A percentile compares a stretch with the other conserved stretches of the same genome.
Conservation (phyloP, 345 rosid genomes). For the Salix viminalis region DNA sequence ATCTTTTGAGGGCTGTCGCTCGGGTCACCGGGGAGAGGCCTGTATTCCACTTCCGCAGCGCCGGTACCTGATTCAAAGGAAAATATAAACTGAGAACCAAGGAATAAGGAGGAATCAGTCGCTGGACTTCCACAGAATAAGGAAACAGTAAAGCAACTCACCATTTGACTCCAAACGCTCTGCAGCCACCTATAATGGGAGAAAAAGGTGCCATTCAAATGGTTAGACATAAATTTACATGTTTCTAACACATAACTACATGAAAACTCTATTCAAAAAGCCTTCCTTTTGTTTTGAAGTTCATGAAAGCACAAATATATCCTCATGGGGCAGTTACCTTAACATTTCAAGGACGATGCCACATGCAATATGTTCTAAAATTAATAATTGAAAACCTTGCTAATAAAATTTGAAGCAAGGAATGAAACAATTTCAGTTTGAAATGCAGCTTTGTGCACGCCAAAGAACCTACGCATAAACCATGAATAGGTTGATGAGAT, state of each 20-base stretch:
- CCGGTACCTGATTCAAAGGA: conserved; percentile 31
- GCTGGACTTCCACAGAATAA: background rate
- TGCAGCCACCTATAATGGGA: conserved; percentile 51
- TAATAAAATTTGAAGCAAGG: background rate
- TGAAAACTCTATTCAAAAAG: background rate
- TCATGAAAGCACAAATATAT: background rate
- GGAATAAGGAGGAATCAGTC: background rate
- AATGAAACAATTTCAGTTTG: background rate
- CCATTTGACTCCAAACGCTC: conserved; percentile 43
- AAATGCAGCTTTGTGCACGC: background rate
- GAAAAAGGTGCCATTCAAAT: background rate
- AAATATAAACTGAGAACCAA: background rate
- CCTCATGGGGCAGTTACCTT: background rate
- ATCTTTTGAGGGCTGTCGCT: conserved; percentile 19
- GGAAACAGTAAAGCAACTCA: conserved; percentile 25
- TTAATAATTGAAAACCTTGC: background rate
- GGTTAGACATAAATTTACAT: background rate
- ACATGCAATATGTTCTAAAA: background rate
- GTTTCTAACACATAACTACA: background rate
- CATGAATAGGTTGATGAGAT: background rate
- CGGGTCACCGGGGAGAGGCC: conserved; percentile 63
- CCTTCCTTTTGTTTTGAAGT: background rate
- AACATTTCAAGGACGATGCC: background rate
- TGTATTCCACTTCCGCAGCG: conserved; percentile 45
- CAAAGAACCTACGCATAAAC: background rate